A percentile compares a stretch with the other conserved stretches of the same genome.
Evolutionary conservation across 2,329 filamentous ascomycete species (phyloP).

Genomic region (Magnaporthales sp.): DNA sequence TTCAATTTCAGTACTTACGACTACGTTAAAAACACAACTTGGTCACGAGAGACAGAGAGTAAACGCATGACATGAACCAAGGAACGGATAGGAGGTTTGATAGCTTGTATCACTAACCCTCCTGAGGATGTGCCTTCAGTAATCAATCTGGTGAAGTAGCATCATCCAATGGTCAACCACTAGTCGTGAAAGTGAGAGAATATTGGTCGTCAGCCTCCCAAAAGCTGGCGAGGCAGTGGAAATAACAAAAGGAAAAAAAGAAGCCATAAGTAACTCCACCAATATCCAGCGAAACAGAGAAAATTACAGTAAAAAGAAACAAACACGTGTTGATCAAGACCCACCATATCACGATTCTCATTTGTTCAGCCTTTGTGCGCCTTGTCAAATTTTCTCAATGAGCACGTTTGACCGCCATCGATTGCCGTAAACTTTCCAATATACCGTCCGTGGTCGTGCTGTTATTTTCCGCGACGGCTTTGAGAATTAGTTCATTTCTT

Average conservation of each 20-base stretch:
- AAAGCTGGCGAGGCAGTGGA: neutral
- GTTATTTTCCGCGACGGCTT: conserved; percentile 3
- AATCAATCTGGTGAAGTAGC: neutral
- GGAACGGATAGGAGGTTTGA: neutral
- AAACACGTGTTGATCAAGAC: neutral
- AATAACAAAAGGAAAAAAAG: neutral
- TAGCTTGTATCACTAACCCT: neutral
- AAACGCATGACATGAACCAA: neutral
- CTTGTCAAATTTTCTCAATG: neutral
- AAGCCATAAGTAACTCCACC: neutral
- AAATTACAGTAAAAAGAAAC: neutral
- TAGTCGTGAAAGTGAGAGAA: neutral
- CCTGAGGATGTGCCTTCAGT: neutral
- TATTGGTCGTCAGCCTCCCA: neutral
- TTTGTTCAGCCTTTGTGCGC: neutral
- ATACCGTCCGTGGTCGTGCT: neutral
- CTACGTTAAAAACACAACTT: neutral
- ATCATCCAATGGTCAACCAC: neutral
- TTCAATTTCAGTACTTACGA: neutral
- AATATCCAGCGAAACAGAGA: neutral
- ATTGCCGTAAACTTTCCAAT: neutral
- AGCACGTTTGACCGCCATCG: neutral
- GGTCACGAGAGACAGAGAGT: neutral
- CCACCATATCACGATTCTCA: neutral
- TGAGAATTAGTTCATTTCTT: conserved; percentile 10